Evolutionary conservation across 306 rosid genomes (phyloP).

Genomic region (Cotoneaster glaucophyllus): DNA sequence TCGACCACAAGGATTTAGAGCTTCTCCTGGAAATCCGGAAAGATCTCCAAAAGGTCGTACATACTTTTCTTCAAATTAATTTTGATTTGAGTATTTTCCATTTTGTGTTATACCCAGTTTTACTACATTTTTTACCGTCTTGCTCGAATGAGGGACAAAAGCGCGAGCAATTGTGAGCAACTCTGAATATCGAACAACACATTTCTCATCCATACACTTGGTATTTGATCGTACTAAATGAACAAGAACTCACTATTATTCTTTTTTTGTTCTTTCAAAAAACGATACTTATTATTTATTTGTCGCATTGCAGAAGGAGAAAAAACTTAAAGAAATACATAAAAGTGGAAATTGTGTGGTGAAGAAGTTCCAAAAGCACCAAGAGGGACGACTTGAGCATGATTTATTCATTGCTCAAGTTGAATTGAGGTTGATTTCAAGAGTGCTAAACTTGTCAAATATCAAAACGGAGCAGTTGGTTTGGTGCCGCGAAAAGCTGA

Average conservation of each 20-base stretch:
- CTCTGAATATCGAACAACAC: background rate
- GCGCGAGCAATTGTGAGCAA: too few species aligned
- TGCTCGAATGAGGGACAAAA: background rate
- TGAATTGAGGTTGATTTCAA: constrained; percentile 63
- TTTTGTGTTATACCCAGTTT: background rate
- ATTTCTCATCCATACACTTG: background rate
- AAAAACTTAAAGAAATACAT: constrained; percentile 53
- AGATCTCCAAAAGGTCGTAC: constrained; percentile 55
- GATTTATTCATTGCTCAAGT: constrained; percentile 58
- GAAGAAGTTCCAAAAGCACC: constrained; percentile 70
- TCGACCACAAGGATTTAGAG: constrained; percentile 36
- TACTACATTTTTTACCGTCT: background rate
- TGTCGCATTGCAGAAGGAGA: constrained; percentile 54
- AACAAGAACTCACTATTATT: too few species aligned
- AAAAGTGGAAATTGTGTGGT: constrained; percentile 65
- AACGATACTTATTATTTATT: background rate
- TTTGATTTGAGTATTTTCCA: background rate
- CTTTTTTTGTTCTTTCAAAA: fast-evolving
- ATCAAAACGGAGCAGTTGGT: constrained; percentile 52
- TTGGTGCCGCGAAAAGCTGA: constrained; percentile 68
- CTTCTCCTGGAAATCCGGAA: constrained; percentile 35
- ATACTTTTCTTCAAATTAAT: background rate
- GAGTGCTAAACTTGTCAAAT: constrained; percentile 63
- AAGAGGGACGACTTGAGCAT: constrained; percentile 29
- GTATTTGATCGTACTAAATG: too few species aligned